Conservation (phyloP, 129 eudicot genomes). For the Calendula officinalis region DNA sequence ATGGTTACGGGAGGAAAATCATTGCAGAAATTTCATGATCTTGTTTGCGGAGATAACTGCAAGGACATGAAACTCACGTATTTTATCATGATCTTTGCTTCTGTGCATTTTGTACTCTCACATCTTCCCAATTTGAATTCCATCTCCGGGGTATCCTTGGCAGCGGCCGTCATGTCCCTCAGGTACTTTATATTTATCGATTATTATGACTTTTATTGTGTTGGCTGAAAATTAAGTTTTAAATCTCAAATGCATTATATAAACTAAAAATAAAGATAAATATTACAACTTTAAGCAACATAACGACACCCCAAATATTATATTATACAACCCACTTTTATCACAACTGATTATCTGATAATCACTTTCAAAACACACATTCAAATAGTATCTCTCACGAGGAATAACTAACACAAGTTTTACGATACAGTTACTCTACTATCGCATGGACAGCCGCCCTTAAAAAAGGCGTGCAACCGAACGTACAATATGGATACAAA, state of each 20-base stretch:
- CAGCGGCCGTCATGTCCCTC: slow-evolving; percentile 37
- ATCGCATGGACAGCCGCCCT: slow-evolving; percentile 48
- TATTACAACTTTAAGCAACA: too few relatives aligned
- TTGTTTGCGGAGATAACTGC: slow-evolving; percentile 33
- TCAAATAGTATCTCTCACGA: too few relatives aligned
- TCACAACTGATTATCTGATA: background rate
- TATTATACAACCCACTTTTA: background rate
- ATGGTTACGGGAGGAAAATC: slow-evolving; percentile 67
- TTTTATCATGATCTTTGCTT: slow-evolving; percentile 61
- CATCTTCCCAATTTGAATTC: slow-evolving; percentile 75
- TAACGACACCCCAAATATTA: background rate
- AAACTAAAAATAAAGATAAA: too few relatives aligned
- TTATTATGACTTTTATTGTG: background rate
- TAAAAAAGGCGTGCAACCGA: slow-evolving; percentile 40
- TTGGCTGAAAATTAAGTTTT: too few relatives aligned
- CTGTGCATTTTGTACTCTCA: slow-evolving; percentile 55
- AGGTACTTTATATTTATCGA: background rate
- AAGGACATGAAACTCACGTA: slow-evolving; percentile 42
- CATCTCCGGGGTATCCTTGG: slow-evolving; percentile 56
- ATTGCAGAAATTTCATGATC: slow-evolving; percentile 39
- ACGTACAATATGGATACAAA: slow-evolving; percentile 37
- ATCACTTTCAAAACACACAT: too few relatives aligned
- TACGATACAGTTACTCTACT: slow-evolving; percentile 49
- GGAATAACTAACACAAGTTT: background rate
- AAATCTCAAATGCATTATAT: background rate